Base-by-base conservation (phyloP, 495 filamentous ascomycete species). In the Articulospora tetracladia region DNA sequence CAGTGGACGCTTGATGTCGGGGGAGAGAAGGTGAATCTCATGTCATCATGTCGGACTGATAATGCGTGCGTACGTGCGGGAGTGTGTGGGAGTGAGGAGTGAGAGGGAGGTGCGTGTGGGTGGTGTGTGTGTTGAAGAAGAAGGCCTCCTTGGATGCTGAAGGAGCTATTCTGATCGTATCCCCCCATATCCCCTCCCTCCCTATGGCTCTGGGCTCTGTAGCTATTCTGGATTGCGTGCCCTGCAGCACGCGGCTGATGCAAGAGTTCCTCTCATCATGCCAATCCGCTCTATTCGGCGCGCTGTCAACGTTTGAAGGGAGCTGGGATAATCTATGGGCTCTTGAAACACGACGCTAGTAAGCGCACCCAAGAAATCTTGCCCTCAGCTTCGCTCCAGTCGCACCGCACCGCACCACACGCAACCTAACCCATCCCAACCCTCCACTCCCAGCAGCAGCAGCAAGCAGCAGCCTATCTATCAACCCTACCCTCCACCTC, bases 401-500 rank as follows among this genome's bases (percentile, higher is more conserved):
- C 8, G 8, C 17, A 44, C n/a, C 39, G 39, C 39, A 44, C 39
- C n/a, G 30, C 30, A 32, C 13, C 30, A 32, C 30, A 32, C 30
- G 13, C 30, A 28, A 8, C 51, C 27, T 8, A 11, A 8, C 1
- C 28, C 53, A 24, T 66, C 20, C 28, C 26, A 39, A 48, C 28
- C 53, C 36, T 53, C 17, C 47, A 48, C 44, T 64, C 53, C 57
- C 8, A 24, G 27, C 28, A 20, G 27, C 52, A 36, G n/a, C 25
- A 46, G 19, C 27, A n/a, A n/a, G n/a, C n/a, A n/a, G n/a, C n/a
- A n/a, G n/a, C n/a, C n/a, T n/a, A 62, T 67, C 24, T 66, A n/a
- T 27, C 26, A 39, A 48, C 28, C 53, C 36, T 53, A 13, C 47
- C 50, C 44, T 64, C 53, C 57, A 59, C 26, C 17, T 54, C 34